Base-by-base conservation (phyloP, 1,284 basidiomycete genomes). In the Volvariella volvacea region DNA sequence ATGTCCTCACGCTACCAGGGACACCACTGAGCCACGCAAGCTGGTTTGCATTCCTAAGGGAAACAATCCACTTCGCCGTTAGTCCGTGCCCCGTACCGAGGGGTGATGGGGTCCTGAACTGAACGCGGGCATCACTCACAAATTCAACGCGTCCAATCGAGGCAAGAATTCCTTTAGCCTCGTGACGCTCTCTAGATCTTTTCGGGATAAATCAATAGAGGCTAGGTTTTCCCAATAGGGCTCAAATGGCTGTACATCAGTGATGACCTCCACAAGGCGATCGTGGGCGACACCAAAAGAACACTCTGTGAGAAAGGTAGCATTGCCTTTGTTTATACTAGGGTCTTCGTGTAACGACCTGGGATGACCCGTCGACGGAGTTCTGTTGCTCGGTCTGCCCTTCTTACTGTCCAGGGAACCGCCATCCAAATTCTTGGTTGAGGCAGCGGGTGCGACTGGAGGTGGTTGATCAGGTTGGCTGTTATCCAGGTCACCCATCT, bases 101-200 rank as follows among this genome's bases (percentile, higher is more conserved):
- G n/a, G n/a, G n/a, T n/a, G n/a, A n/a, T 36, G 30, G 22, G 7
- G 34, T 20, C 6, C 19, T 21, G 43, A 43, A 43, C 12, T 28
- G 12, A 42, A 38, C 45, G 40, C 10, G 15, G 30, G n/a, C n/a
- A 16, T 45, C 44, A 63, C 88, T 60, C 60, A 93, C 89, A 98
- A 57, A 52, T 78, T 80, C 45, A 94, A 68, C 48, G 83, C 74
- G 56, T 93, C 90, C 22, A 99, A 71, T 44, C 70, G 74, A 4
- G 96, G 95, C 49, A 97, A 64, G 61, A 97, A 95, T 67, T 99
- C 95, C 60, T 96, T 94, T 53, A 99, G 67, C 46, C 93, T 72
- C 25, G 92, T 88, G 17, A 95, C 83, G 55, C 92, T 93, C 56
- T 98, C 94, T 39, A 95, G 66, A 39, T 80, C 78, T 61, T 87